Percentiles rank a stretch among this genome's conserved stretches.
phyloP scores from a whole-genome alignment of 352 stramenopile species.

The Halophytophthora batemanensis region DNA sequence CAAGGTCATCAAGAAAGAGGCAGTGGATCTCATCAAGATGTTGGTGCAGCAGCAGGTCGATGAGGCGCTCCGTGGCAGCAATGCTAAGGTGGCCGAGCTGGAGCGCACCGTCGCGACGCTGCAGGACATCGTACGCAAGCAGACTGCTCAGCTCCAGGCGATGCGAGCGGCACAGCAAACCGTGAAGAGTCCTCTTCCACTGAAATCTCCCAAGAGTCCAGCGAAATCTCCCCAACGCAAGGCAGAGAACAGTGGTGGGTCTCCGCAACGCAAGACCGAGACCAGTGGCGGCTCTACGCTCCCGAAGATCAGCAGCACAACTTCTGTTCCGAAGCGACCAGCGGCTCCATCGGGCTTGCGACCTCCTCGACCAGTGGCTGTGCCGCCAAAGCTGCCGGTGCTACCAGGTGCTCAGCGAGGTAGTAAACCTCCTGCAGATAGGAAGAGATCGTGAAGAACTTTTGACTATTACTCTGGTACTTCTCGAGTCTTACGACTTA shows the following conservation, averaged over 20 bases:
- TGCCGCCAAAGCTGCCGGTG: constrained; percentile 18
- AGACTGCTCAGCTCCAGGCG: constrained; percentile 22
- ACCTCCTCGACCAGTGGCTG: constrained; percentile 13
- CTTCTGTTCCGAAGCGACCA: constrained; percentile 12
- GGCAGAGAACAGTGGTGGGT: no score
- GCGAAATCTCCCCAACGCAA: no score
- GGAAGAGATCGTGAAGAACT: neutral
- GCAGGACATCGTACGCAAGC: constrained; percentile 40
- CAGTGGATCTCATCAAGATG: constrained; percentile 32
- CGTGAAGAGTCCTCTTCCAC: constrained; percentile 1
- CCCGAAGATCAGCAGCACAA: constrained; percentile 7
- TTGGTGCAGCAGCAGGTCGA: constrained; percentile 40
- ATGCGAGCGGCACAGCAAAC: constrained; percentile 12
- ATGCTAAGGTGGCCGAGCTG: constrained; percentile 39
- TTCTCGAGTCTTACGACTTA: neutral
- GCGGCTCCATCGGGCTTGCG: constrained; percentile 19
- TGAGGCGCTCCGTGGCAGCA: constrained; percentile 32
- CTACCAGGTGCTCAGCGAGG: constrained; percentile 3
- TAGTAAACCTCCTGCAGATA: neutral
- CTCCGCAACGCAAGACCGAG: no score
- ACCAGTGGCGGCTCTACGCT: constrained; percentile 6
- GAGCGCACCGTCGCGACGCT: constrained; percentile 38
- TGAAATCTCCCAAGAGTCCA: neutral
- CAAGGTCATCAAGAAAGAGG: constrained; percentile 55
- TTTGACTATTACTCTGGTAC: neutral